Base-by-base conservation (phyloP, 768 basidiomycete species). In the Rubroboletus pulcherrimus region DNA sequence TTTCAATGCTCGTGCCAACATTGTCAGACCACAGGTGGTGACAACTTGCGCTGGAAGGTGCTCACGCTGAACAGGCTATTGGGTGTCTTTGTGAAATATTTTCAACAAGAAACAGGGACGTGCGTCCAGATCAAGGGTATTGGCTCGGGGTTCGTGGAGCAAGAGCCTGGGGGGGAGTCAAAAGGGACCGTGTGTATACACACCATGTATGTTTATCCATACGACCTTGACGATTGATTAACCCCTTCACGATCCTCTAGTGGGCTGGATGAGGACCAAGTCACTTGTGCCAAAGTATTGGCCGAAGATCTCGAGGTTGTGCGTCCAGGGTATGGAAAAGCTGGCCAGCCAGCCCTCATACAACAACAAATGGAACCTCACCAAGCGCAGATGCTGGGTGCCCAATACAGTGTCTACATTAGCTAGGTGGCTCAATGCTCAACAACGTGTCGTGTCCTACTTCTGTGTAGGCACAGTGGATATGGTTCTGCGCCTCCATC, bases 71-170 rank as follows among this genome's bases (percentile, higher is more conserved):
- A 26, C 6, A 33, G 33, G 26, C 5, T 37, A 9, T 48, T 70
- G 90, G 95, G 95, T 61, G 86, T 93, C 60, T 99, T 98, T 66
- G 96, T 99, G 62, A 99, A 99, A 74, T 94, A 94, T 69, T 98
- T 98, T 48, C 96, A 99, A 72, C 83, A 88, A 63, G 96, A 99
- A 73, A 99, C 96, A 0, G 87, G 87, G 30, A 96, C 95, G 7
- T 83, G 96, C 56, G 96, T 99, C 8, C 96, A 99, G 70, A 97
- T 99, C 63, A 98, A 98, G 72, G 96, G 96, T 19, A 64, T 85
- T 14, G 96, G 96, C 6, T 95, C 93, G 24, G 96, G 96, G 2
- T 99, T 97, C 69, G 86, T 96, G 58, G 96, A 99, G 64, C 83
- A 83, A 55, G 91, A 94, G 63, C 94, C 93, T 0, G 90, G 92